Base-by-base conservation (phyloP, 1,284 basidiomycete species). In the Cryptococcus deneoformans region DNA sequence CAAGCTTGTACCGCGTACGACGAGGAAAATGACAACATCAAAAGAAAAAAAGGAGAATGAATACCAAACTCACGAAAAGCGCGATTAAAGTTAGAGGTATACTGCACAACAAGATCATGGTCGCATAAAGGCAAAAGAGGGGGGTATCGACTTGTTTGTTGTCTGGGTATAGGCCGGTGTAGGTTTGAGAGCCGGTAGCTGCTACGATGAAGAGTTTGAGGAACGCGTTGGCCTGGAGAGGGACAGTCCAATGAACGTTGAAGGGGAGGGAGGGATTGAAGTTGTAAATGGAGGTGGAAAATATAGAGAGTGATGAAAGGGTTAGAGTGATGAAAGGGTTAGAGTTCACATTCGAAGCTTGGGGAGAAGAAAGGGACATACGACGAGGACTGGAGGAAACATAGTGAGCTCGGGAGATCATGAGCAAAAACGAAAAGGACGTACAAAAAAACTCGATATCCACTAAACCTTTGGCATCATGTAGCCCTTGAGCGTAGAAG, bases 181-280 rank as follows among this genome's bases (percentile, higher is more conserved):
- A 72, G 0, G 67, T 62, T 49, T 66, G 58, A 2, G 68, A 60
- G 6, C 70, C 68, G 6, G 64, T 65, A 9, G 65, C 60, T 9
- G 58, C 63, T 24, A 60, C 62, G 50, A 71, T 71, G 58, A 70
- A 70, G 38, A 71, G 54, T 53, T 71, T 71, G 47, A 71, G 56
- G 52, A 68, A 67, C 1, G 64, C 67, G 46, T 69, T 70, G n/a
- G 66, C 66, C 57, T 64, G 38, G 12, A 42, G 16, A 42, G 16
- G 12, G 11, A 12, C 6, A 12, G 40, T 3, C 16, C 40, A 42
- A 4, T 29, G 29, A 29, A 10, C 39, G 12, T 37, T 5, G 3
- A 14, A 24, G 1, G 10, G 48, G 12, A 11, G 14, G 24, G 36
- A 16, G 12, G n/a, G 16, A 24, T 12, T 6, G 40, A 54, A 39